These are phyloP conservation scores for Cutaneotrichosporon sp. DNA, from an alignment of 1,284 basidiomycete species.

Conservation along the genomic window DNA sequence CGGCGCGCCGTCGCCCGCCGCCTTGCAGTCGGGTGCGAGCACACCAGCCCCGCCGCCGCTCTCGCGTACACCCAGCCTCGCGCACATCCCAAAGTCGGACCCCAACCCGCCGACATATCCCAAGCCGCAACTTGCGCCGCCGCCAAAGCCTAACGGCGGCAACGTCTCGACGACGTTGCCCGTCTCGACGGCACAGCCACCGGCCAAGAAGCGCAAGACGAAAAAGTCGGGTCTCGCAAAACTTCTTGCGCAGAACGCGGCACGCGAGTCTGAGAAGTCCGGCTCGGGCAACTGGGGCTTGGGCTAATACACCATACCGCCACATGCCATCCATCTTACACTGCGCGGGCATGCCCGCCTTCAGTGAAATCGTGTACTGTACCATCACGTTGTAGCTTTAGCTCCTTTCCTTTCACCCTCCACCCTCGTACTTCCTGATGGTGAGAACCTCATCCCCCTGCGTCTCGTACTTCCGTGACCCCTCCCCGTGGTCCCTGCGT, in stretches of 20 bases:
- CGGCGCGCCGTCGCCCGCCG: background rate
- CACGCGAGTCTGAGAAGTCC: constrained; percentile 26
- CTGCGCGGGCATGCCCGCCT: background rate
- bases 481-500: too few species aligned
- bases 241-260: constrained; percentile 44
- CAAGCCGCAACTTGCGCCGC: background rate
- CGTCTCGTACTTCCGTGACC: too few species aligned
- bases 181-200: constrained; percentile 2
- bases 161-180: constrained; percentile 3
- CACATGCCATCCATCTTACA: background rate
- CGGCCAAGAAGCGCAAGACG: constrained; percentile 35
- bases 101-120: background rate
- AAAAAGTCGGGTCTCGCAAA: constrained; percentile 44
- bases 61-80: background rate
- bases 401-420: background rate
- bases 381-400: background rate
- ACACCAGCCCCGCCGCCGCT: background rate
- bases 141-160: constrained; percentile 4
- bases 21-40: background rate
- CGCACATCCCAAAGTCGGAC: background rate
- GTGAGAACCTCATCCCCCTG: too few species aligned
- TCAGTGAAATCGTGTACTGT: background rate
- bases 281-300: constrained; percentile 31
- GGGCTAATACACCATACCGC: background rate
- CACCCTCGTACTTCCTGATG: too few species aligned